Evolutionary conservation across 148 eudicot species (phyloP).

Genomic region (Amaranthus hypochondriacus): DNA sequence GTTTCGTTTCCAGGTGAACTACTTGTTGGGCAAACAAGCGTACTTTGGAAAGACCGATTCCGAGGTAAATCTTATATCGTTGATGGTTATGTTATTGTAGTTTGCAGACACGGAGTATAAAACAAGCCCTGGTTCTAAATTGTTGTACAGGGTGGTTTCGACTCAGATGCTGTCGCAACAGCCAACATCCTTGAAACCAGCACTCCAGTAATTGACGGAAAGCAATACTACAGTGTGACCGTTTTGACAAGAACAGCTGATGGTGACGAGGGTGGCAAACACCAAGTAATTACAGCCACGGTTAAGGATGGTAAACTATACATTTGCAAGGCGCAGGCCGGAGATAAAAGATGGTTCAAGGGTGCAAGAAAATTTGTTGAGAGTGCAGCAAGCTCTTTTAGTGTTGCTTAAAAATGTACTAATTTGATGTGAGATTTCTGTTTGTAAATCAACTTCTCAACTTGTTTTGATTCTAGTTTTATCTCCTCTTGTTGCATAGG

Average conservation of each 20-base stretch:
- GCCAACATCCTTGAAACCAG: constrained; percentile 75
- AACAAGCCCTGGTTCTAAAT: not conserved
- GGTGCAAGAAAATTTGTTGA: constrained; percentile 89
- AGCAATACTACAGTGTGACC: constrained; percentile 59
- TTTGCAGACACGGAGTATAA: not conserved
- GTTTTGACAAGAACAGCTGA: constrained; percentile 96
- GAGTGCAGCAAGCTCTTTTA: constrained; percentile 67
- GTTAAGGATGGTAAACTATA: constrained; percentile 74
- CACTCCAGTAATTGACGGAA: constrained; percentile 53
- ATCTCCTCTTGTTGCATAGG: constrained; percentile 20
- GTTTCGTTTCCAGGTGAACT: constrained; percentile 51
- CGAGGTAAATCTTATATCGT: constrained; percentile 51
- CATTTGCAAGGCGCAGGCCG: constrained; percentile 99
- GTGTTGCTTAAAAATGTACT: constrained; percentile 52
- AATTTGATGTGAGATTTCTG: constrained; percentile 17
- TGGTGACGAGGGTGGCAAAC: constrained; percentile 97
- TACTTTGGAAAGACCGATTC: constrained; percentile 82
- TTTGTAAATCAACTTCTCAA: constrained; percentile 32
- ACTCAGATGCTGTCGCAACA: constrained; percentile 62
- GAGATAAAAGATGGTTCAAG: constrained; percentile 99
- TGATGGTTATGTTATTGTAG: not conserved
- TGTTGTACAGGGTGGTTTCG: constrained; percentile 83
- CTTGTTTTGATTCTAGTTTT: constrained; percentile 21
- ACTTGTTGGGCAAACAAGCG: constrained; percentile 82
- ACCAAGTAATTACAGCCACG: constrained; percentile 76